These are phyloP conservation scores for Fusarium sp. DNA, from an alignment of 2,329 filamentous ascomycete species.

Conservation along the genomic window DNA sequence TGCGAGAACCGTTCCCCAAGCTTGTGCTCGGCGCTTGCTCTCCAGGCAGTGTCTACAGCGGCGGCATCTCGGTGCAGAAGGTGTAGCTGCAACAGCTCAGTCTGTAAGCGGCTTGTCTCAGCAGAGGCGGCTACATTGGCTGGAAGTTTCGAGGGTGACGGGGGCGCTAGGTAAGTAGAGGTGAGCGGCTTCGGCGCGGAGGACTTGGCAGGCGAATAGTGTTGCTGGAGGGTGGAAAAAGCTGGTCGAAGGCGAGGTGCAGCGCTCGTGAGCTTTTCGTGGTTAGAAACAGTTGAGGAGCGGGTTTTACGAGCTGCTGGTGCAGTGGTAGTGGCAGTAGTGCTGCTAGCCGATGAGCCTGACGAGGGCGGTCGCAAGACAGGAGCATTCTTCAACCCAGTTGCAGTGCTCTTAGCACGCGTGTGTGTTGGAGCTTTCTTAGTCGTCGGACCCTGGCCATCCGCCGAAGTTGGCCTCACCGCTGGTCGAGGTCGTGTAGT, in stretches of 20 bases:
- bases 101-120: conserved; percentile 69
- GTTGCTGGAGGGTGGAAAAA: conserved; percentile 73
- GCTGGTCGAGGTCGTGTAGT: conserved; percentile 45
- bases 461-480: conserved; percentile 49
- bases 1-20: conserved; percentile 59
- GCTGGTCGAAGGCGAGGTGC: conserved; percentile 59
- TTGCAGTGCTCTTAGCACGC: conserved; percentile 51
- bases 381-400: conserved; percentile 42
- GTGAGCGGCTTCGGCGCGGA: conserved; percentile 71
- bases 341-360: conserved; percentile 37
- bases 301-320: conserved; percentile 32
- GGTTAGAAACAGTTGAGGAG: conserved; percentile 28
- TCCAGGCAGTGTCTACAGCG: conserved; percentile 61
- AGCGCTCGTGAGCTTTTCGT: conserved; percentile 35
- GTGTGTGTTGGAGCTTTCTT: conserved; percentile 43
- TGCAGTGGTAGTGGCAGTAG: conserved; percentile 29
- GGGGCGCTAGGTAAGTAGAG: conserved; percentile 66
- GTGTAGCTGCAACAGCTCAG: conserved; percentile 73
- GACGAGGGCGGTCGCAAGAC: conserved; percentile 49
- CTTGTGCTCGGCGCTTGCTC: conserved; percentile 62
- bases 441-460: conserved; percentile 38
- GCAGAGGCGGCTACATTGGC: conserved; percentile 68
- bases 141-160: conserved; percentile 70
- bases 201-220: conserved; percentile 73
- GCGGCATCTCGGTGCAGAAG: conserved; percentile 68